A percentile compares a stretch with the other conserved stretches of the same genome.
Conservation (phyloP, 257 asterid genomes). For the Salvia splendens region DNA sequence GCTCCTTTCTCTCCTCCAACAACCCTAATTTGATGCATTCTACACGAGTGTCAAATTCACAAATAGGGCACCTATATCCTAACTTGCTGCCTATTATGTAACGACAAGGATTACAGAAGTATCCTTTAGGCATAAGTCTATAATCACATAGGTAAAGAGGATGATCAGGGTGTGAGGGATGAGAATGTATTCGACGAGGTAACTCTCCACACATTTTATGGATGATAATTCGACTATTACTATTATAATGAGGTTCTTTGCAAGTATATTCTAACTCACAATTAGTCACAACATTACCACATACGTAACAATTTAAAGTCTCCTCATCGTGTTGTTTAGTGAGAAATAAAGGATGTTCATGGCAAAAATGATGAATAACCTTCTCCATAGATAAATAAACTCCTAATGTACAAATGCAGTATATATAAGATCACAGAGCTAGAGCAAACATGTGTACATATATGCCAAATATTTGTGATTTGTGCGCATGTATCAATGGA, state of each 20-base stretch:
- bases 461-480: too few relatives aligned
- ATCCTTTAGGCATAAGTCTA: too few relatives aligned
- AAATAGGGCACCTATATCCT: background rate
- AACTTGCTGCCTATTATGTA: background rate
- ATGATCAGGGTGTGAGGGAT: background rate
- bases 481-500: too few relatives aligned
- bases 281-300: background rate
- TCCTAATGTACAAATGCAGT: too few relatives aligned
- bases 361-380: background rate
- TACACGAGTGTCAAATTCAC: background rate
- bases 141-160: background rate
- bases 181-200: background rate
- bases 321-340: background rate
- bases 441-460: too few relatives aligned
- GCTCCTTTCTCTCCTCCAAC: background rate
- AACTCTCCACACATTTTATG: conserved; percentile 12
- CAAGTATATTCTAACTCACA: conserved; percentile 10
- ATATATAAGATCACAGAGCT: too few relatives aligned
- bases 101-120: background rate
- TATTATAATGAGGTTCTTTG: background rate
- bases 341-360: background rate
- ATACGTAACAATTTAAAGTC: background rate
- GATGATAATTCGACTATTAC: background rate
- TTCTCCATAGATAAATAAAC: background rate
- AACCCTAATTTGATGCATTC: background rate